Evolutionary conservation across 1,284 basidiomycete species (phyloP), one percentile per base, ranked within the genome.

Genomic region (Pisolithus thermaeus): DNA sequence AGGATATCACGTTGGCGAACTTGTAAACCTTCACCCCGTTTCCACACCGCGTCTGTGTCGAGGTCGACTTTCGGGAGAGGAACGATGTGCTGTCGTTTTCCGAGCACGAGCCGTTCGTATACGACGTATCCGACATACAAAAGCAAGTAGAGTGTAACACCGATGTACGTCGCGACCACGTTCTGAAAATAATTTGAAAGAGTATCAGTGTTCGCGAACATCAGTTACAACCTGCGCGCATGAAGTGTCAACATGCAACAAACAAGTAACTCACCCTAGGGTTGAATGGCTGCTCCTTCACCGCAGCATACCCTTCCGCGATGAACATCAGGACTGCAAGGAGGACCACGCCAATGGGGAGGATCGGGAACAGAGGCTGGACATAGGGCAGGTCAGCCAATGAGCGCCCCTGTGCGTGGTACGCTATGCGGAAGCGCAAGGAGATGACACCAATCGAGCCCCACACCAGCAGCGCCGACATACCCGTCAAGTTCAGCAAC

Each of bases 401-500:
- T 1, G 62, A 52, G 35, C 71, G 64, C n/a, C 71, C 71, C 44
- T 75, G 75, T 0, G 68, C 70, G 20, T 50, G 56, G 64, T 74
- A 79, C 6, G 76, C 77, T 12, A 59, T 55, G 27, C 78, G 72
- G 65, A 81, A 80, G 16, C 77, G 75, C 35, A 79, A 50, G 1
- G 77, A 79, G 35, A 80, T 77, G 20, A 70, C 18, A 7, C 82
- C 78, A 56, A 89, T 75, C 25, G 75, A 74, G 28, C 71, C 76
- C 81, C 83, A 87, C 23, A 79, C 80, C 46, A 87, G 73, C 50
- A 90, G 69, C 20, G 84, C 83, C 1, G 84, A 83, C 52, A 87
- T 81, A 8, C 84, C 80, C 6, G 81, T 83, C 47, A 89, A 70
- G 61, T 85, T 83, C 59, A 84, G 75, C 35, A 84, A 69, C 83